Conservation (phyloP, 2,329 filamentous ascomycete species). For the Gliomastix tumulicola region DNA sequence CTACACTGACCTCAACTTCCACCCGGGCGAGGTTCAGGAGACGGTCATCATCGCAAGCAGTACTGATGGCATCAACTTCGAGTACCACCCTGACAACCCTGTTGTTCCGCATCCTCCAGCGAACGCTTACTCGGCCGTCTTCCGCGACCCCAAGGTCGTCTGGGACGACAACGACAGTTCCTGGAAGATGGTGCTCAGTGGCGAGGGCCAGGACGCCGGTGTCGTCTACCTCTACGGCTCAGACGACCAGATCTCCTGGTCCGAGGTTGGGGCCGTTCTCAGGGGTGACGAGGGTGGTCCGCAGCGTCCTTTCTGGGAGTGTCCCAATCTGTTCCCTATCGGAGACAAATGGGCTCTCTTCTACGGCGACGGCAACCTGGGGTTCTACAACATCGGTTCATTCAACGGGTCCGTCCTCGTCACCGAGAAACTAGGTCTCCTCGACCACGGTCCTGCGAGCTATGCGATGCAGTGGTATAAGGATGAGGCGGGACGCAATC, state of each 20-base stretch:
- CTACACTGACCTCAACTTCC: constrained; percentile 10
- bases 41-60: constrained; percentile 12
- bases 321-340: constrained; percentile 17
- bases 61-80: constrained; percentile 12
- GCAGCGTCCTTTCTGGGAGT: constrained; percentile 17
- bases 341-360: constrained; percentile 17
- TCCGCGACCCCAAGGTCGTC: constrained; percentile 16
- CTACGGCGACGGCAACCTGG: constrained; percentile 12
- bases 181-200: constrained; percentile 14
- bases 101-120: constrained; percentile 9
- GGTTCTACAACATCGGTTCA: constrained; percentile 13
- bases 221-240: constrained; percentile 12
- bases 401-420: constrained; percentile 13
- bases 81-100: constrained; percentile 9
- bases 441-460: constrained; percentile 16
- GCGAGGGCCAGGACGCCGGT: constrained; percentile 8
- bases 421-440: constrained; percentile 14
- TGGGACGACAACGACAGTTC: constrained; percentile 12
- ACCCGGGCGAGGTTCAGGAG: constrained; percentile 13
- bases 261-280: constrained; percentile 12
- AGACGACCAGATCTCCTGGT: constrained; percentile 10
- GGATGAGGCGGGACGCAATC: constrained; percentile 16
- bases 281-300: constrained; percentile 15
- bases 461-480: constrained; percentile 21
- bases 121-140: constrained; percentile 9